Evolutionary conservation across 169 alveolate species (phyloP).

Genomic region (Cyclospora cayetanensis): DNA sequence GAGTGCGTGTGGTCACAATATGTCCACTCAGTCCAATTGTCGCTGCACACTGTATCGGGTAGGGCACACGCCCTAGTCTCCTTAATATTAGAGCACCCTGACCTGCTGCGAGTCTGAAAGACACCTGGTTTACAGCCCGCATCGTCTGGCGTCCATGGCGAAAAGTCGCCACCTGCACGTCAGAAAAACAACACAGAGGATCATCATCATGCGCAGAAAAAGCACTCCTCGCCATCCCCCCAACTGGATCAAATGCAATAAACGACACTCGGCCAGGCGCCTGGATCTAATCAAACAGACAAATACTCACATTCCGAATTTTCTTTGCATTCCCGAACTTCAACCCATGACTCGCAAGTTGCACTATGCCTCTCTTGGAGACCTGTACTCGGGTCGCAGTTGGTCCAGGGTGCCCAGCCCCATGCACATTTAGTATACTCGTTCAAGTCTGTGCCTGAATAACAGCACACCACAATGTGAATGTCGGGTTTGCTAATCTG

Average conservation of each 20-base stretch:
- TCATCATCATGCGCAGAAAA: no score
- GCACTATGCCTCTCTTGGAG: not conserved
- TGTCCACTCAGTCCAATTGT: constrained; percentile 50
- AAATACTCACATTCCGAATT: not conserved
- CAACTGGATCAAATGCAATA: no score
- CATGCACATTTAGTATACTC: not conserved
- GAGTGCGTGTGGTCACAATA: not conserved
- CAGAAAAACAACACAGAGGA: not conserved
- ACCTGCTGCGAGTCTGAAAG: constrained; percentile 30
- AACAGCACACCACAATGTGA: not conserved
- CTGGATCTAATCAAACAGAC: no score
- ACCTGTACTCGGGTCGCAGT: not conserved
- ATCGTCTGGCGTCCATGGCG: constrained; percentile 25
- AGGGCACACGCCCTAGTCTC: not conserved
- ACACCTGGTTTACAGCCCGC: not conserved
- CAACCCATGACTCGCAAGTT: not conserved
- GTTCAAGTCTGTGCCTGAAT: not conserved
- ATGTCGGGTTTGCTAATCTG: no score
- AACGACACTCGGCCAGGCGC: no score
- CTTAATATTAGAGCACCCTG: not conserved
- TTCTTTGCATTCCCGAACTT: constrained; percentile 18
- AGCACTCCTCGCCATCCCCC: no score
- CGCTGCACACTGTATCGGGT: not conserved
- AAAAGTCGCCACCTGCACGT: constrained; percentile 44
- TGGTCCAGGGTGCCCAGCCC: constrained; percentile 29